Evolutionary conservation across 2,329 filamentous ascomycete species (phyloP).

Genomic region (Rutstroemia sp.): DNA sequence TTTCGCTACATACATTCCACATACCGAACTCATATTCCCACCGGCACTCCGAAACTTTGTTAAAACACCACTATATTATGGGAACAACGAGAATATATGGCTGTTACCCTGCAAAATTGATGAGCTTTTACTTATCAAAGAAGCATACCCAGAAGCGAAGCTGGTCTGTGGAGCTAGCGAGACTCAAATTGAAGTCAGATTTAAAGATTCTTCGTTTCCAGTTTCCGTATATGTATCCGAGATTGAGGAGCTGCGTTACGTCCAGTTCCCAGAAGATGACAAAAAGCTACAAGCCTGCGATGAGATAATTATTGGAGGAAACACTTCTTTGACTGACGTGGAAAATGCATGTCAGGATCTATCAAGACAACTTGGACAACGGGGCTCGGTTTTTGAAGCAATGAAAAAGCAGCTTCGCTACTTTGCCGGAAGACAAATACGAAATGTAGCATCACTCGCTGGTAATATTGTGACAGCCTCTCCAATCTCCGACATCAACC

Average conservation of each 20-base stretch:
- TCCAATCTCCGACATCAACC: conserved; percentile 91
- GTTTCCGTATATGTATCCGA: conserved; percentile 88
- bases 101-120: conserved; percentile 76
- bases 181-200: conserved; percentile 95
- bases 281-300: conserved; percentile 44
- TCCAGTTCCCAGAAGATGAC: conserved; percentile 65
- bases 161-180: conserved; percentile 92
- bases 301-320: conserved; percentile 60
- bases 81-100: conserved; percentile 89
- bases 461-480: conserved; percentile 90
- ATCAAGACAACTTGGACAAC: conserved; percentile 47
- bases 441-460: conserved; percentile 89
- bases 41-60: conserved; percentile 73
- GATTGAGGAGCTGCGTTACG: conserved; percentile 79
- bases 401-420: conserved; percentile 84
- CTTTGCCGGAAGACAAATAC: conserved; percentile 88
- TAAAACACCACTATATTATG: conserved; percentile 74
- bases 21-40: conserved; percentile 91
- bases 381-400: conserved; percentile 64
- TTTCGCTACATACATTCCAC: conserved; percentile 84
- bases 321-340: conserved; percentile 82
- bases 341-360: conserved; percentile 46
- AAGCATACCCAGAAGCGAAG: conserved; percentile 73
- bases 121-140: conserved; percentile 86
- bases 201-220: conserved; percentile 85